These are phyloP conservation scores for Ajuga chamaepitys DNA, from an alignment of 257 asterid genomes.

Conservation along the genomic window DNA sequence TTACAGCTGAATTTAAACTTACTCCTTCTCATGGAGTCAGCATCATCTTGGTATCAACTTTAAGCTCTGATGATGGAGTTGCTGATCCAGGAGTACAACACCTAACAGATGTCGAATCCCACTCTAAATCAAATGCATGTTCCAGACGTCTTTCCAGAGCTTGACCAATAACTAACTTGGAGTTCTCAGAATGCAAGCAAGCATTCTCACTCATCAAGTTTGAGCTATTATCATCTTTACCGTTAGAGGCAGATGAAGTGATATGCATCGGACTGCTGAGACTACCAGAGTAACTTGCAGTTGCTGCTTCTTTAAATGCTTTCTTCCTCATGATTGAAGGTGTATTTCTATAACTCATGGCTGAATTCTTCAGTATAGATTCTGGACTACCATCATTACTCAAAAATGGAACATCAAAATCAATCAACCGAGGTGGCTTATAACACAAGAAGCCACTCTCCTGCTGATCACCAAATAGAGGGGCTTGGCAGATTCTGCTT, in stretches of 20 bases:
- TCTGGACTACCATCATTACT: constrained; percentile 41
- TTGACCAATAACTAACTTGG: constrained; percentile 24
- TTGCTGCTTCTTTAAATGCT: constrained; percentile 10
- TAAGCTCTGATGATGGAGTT: constrained; percentile 24
- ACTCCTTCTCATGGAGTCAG: constrained; percentile 33
- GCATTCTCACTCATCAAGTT: constrained; percentile 20
- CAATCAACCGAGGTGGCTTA: constrained; percentile 30
- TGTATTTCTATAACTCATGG: constrained; percentile 52
- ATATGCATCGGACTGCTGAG: constrained; percentile 13
- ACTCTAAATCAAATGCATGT: constrained; percentile 52
- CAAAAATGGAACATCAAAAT: constrained; percentile 8
- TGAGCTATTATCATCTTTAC: constrained; percentile 14
- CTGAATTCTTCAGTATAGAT: constrained; percentile 54
- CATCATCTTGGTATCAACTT: constrained; percentile 24
- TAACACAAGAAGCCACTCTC: constrained; percentile 25
- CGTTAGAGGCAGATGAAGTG: constrained; percentile 12
- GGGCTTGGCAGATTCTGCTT: constrained; percentile 21
- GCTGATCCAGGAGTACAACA: constrained; percentile 32
- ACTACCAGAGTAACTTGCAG: constrained; percentile 16
- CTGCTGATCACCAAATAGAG: constrained; percentile 21
- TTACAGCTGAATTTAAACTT: constrained; percentile 7
- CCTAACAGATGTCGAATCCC: constrained; percentile 31
- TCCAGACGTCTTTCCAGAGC: constrained; percentile 56
- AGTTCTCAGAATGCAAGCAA: constrained; percentile 15
- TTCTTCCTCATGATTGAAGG: constrained; percentile 68